Base-by-base conservation (phyloP, 768 basidiomycete species). In the Mycena crocata region DNA sequence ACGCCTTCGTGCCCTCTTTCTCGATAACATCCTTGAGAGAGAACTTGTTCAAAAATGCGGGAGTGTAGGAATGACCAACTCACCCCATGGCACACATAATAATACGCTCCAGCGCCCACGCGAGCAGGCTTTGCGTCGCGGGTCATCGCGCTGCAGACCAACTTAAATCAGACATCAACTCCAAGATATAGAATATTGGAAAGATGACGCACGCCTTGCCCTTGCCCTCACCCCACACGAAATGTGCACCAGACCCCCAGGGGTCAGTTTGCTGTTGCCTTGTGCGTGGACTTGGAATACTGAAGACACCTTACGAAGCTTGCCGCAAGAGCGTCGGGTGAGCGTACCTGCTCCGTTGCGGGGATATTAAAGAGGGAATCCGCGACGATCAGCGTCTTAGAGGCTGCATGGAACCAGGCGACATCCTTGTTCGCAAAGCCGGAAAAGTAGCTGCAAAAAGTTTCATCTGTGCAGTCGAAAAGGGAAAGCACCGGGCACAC, bases 311-410 rank as follows among this genome's bases (percentile, higher is more conserved):
- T 15, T 42, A 5, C 14, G 40, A 5, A 9, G 8, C 6, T 7
- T 23, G n/a, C 24, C 19, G 17, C 9, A 14, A 37, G 59, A 35
- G 24, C 35, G 34, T 28, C 24, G 14, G 10, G 24, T 5, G 13
- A 28, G 48, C 72, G 42, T 62, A 88, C 89, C 79, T 95, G 94
- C 77, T 96, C 94, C 2, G 76, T 89, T 5, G 87, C 81, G 1
- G 94, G 93, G 15, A 96, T 81, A 79, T 96, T 96, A 81, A 94
- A 87, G 3, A 96, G 76, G 46, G 96, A 80, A 76, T 98, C 95
- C 2, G 93, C 95, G 75, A 91, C 83, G 49, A 96, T 85, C 48
- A 96, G 80, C 0, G 90, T 87, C 75, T 89, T 92, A 17, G 89
- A 91, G 0, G 86, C 81, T 15, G 81, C 78, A 73, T 97, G 95